Percentiles rank a stretch among this genome's conserved stretches.
These are phyloP conservation scores for Clarireedia hainanense DNA, from an alignment of 2,329 filamentous ascomycete genomes.

Conservation along the genomic window DNA sequence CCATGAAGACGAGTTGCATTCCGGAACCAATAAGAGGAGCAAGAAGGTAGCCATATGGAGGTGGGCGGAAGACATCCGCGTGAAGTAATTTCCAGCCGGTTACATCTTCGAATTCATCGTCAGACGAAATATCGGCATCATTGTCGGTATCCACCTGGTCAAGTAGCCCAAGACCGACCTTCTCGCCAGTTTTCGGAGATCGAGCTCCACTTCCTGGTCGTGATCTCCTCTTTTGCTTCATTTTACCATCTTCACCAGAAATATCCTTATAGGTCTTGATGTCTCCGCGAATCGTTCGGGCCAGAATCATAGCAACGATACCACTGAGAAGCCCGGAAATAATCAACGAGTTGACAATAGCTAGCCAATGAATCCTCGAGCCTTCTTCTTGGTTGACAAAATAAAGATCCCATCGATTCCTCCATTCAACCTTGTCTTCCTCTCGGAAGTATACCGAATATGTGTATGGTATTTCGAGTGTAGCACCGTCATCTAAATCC, in stretches of 20 bases:
- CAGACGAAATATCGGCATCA: slow-evolving; percentile 49
- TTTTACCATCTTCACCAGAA: slow-evolving; percentile 57
- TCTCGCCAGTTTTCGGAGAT: slow-evolving; percentile 42
- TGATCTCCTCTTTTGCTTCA: slow-evolving; percentile 41
- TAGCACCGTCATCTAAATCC: slow-evolving; percentile 56
- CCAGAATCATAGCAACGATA: slow-evolving; percentile 72
- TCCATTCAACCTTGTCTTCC: slow-evolving; percentile 73
- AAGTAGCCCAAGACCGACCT: slow-evolving; percentile 47
- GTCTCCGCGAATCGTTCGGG: slow-evolving; percentile 69
- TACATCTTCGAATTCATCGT: slow-evolving; percentile 72
- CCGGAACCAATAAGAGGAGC: slow-evolving; percentile 79
- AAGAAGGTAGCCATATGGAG: slow-evolving; percentile 61
- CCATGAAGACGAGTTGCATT: slow-evolving; percentile 80
- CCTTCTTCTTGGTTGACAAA: slow-evolving; percentile 83
- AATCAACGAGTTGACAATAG: slow-evolving; percentile 78
- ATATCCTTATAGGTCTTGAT: slow-evolving; percentile 67
- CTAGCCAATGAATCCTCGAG: slow-evolving; percentile 77
- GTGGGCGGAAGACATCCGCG: slow-evolving; percentile 78
- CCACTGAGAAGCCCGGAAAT: slow-evolving; percentile 74
- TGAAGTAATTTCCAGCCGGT: slow-evolving; percentile 86
- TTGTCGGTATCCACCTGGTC: slow-evolving; percentile 48
- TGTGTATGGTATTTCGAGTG: slow-evolving; percentile 69
- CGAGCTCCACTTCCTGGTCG: slow-evolving; percentile 34
- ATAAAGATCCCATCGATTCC: slow-evolving; percentile 79
- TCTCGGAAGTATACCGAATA: slow-evolving; percentile 89